These are phyloP conservation scores for Gryganskiella cystojenkinii DNA, from an alignment of 192 early-diverging fungal genomes.

Conservation along the genomic window DNA sequence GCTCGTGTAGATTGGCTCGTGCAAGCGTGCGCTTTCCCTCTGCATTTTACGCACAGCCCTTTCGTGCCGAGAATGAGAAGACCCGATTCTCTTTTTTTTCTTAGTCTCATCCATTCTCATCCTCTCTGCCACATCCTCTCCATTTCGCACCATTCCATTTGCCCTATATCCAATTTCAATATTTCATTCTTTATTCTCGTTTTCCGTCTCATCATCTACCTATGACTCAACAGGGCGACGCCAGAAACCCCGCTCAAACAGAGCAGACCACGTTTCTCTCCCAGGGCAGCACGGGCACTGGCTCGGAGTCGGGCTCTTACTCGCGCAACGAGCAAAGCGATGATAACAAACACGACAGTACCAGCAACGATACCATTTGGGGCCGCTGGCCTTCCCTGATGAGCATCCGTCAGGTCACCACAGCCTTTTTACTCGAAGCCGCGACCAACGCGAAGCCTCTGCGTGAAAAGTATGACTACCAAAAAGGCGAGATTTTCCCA, in stretches of 20 bases:
- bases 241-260: conserved; percentile 5
- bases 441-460: conserved; percentile 13
- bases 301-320: background rate
- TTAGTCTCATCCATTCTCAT: no score
- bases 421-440: conserved; percentile 23
- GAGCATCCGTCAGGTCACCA: conserved; percentile 24
- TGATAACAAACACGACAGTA: background rate
- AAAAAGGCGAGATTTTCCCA: background rate
- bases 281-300: background rate
- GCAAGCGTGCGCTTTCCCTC: no score
- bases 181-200: background rate
- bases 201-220: background rate
- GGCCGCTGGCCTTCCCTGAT: conserved; percentile 31
- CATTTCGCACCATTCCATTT: no score
- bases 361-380: background rate
- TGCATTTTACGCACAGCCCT: no score
- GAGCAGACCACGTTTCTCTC: conserved; percentile 10
- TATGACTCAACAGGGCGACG: conserved; percentile 25
- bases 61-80: no score
- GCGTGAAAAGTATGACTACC: conserved; percentile 28
- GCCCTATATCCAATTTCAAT: background rate
- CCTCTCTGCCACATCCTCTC: no score
- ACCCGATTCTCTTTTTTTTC: no score
- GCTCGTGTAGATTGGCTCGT: no score
- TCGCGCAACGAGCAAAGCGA: background rate